A percentile compares a stretch with the other conserved stretches of the same genome.
These are phyloP conservation scores for Fusarium veterinarium DNA, from an alignment of 2,329 filamentous ascomycete species.

Conservation along the genomic window DNA sequence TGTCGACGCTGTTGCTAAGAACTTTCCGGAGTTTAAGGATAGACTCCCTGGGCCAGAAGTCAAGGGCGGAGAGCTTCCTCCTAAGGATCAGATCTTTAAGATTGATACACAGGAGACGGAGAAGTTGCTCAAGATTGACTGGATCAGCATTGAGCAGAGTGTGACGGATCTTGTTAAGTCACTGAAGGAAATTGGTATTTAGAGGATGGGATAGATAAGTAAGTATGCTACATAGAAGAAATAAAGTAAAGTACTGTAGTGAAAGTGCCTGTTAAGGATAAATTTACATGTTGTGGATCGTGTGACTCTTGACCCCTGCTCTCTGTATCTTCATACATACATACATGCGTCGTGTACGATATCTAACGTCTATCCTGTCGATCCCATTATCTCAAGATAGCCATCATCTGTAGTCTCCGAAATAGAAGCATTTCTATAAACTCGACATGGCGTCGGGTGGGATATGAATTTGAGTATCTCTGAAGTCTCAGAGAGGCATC, in stretches of 20 bases:
- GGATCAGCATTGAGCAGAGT: constrained; percentile 69
- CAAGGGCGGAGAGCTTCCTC: constrained; percentile 56
- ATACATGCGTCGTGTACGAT: constrained; percentile 2
- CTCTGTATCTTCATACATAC: constrained; percentile 5
- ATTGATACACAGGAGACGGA: constrained; percentile 70
- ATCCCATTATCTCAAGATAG: constrained; percentile 44
- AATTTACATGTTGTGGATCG: constrained; percentile 8
- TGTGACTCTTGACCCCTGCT: constrained; percentile 5
- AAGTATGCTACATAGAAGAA: constrained; percentile 4
- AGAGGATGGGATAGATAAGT: not conserved
- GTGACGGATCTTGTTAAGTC: constrained; percentile 73
- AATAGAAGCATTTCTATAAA: not conserved
- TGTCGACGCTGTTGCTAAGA: constrained; percentile 55
- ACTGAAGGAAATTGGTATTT: constrained; percentile 60
- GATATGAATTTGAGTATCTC: not conserved
- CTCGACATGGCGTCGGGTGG: no score
- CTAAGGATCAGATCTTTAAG: constrained; percentile 58
- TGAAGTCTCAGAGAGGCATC: not conserved
- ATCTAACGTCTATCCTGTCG: not conserved
- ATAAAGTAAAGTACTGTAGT: not conserved
- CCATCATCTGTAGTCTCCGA: not conserved
- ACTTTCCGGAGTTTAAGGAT: constrained; percentile 63
- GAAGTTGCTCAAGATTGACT: constrained; percentile 71
- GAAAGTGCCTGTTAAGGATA: constrained; percentile 1
- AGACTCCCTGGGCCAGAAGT: constrained; percentile 58